Conservation (phyloP, 148 eudicot species). For the Camellia granthamiana region DNA sequence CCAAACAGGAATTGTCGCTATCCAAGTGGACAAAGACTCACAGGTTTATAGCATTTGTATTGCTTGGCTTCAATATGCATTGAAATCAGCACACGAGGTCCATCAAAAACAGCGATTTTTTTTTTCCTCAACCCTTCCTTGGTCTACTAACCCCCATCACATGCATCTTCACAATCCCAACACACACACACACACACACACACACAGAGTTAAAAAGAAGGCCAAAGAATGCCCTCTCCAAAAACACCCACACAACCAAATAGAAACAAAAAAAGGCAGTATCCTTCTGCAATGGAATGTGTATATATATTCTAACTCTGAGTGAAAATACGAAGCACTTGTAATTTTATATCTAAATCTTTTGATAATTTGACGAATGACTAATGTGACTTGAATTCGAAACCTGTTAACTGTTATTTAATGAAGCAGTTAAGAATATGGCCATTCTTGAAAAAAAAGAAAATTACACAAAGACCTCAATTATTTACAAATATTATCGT, state of each 20-base stretch:
- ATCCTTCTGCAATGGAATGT: background rate
- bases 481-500: too few species aligned
- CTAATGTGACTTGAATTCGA: too few species aligned
- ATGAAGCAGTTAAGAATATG: too few species aligned
- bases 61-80: constrained; percentile 13
- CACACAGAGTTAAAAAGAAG: background rate
- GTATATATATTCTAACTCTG: too few species aligned
- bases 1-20: constrained; percentile 3
- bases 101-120: constrained; percentile 21
- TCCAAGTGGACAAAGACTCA: constrained; percentile 7
- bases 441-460: too few species aligned
- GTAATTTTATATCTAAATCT: too few species aligned
- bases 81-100: constrained; percentile 16
- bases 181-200: too few species aligned
- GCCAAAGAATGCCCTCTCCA: background rate
- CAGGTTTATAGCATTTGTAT: background rate
- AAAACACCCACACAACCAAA: background rate
- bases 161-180: constrained; percentile 30
- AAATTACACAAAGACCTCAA: too few species aligned
- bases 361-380: too few species aligned
- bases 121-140: constrained; percentile 14
- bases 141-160: constrained; percentile 11
- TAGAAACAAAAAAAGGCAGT: background rate
- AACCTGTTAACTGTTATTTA: too few species aligned
- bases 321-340: too few species aligned